Percentiles rank a stretch among this genome's conserved stretches.
phyloP scores from a whole-genome alignment of 2,329 filamentous ascomycete species.

The Arthrobotrys musiformis region DNA sequence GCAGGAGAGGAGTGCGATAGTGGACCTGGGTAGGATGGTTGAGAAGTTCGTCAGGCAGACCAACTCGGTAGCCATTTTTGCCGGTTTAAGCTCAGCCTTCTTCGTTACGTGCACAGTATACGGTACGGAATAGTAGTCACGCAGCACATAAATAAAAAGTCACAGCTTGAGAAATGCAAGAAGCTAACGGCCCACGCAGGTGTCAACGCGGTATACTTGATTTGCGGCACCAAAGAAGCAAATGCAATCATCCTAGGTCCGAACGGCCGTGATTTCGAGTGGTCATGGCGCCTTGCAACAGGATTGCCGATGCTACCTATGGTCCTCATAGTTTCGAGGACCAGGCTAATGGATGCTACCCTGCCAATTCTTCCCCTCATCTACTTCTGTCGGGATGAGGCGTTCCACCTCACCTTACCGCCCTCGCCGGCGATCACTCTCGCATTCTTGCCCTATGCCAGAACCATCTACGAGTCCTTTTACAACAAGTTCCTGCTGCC shows the following conservation, averaged over 20 bases:
- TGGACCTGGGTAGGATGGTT: conserved; percentile 73
- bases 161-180: conserved; percentile 56
- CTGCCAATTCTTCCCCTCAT: conserved; percentile 72
- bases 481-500: conserved; percentile 71
- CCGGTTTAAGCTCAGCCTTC: conserved; percentile 61
- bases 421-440: conserved; percentile 74
- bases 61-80: conserved; percentile 73
- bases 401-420: conserved; percentile 69
- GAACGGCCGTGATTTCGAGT: conserved; percentile 58
- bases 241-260: conserved; percentile 65
- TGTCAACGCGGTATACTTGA: conserved; percentile 71
- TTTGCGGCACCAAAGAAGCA: conserved; percentile 74
- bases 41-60: conserved; percentile 70
- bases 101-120: conserved; percentile 52
- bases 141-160: conserved; percentile 56
- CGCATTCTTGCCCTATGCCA: conserved; percentile 73
- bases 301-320: conserved; percentile 76
- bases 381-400: conserved; percentile 66
- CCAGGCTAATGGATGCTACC: conserved; percentile 72
- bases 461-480: conserved; percentile 72
- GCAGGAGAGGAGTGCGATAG: conserved; percentile 77
- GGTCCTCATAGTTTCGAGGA: conserved; percentile 74
- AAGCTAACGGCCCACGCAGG: conserved; percentile 62
- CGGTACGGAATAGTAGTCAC: conserved; percentile 63
- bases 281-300: conserved; percentile 65